Evolutionary conservation across 1,139 yeast genomes (phyloP), one percentile per base, ranked within the genome.

Genomic region (Suhomyces terraborum): DNA sequence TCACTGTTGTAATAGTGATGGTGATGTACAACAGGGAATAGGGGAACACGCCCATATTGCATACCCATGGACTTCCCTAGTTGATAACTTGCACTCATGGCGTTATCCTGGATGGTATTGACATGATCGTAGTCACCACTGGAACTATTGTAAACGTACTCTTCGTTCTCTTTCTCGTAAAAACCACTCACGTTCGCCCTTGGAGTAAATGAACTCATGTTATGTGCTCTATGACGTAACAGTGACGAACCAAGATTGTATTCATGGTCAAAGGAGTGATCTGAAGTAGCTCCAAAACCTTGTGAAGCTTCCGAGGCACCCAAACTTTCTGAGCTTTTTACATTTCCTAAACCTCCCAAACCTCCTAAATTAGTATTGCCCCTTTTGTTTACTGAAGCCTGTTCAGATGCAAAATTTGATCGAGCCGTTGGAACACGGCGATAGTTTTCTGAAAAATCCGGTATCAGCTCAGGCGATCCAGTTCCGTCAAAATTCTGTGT

Each of bases 161-260:
- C 62, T 13, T 53, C 52, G 9, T 22, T 12, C 16, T 41, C 37
- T 19, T 50, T 32, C 18, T 50, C 53, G 10, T 45, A 35, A 6
- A 61, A 58, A 7, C 55, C 36, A 18, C 54, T 48, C 13, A 52
- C 43, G 32, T 59, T 58, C 22, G 60, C 47, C 28, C 46, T 49
- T 4, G 56, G 44, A 10, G 58, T 52, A 35, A 58, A 62, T 6
- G 62, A 52, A 36, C 59, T 54, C 8, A 54, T 51, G 26, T 55
- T 32, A 3, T 35, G 35, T 8, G 23, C 18, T 13, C 40, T 26
- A 6, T 29, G 39, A 6, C 35, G 30, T 8, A 30, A 6, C 12
- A 10, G 35, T 14, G 21, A 20, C 8, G 14, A 14, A 4, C 34
- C 35, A 10, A 41, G 32, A 14, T 31, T 35, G 27, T 32, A 37